Base-by-base conservation (phyloP, 1,284 basidiomycete genomes). In the Cutaneotrichosporon sp. region DNA sequence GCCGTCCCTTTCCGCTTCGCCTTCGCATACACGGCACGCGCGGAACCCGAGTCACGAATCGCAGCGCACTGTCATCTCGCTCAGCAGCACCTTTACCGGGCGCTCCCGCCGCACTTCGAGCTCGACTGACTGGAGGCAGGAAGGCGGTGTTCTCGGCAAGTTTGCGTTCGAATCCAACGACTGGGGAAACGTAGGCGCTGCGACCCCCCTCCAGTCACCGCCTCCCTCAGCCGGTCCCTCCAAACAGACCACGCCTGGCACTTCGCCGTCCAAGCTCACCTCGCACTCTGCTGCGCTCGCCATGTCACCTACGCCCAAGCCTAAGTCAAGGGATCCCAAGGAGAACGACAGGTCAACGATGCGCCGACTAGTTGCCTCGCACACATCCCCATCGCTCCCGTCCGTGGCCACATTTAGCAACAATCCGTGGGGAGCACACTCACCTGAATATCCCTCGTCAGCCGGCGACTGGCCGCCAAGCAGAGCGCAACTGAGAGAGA, bases 91-190 rank as follows among this genome's bases (percentile, higher is more conserved):
- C 2, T 65, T 65, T 22, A 66, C 62, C 3, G 65, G 58, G 1
- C 42, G 47, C 13, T 64, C 65, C 4, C 53, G 55, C 3, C 53
- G 36, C 10, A 65, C 58, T 21, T 31, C 42, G 2, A 58, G 36
- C 4, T 65, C 64, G 2, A 16, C 21, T 16, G 57, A 65, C 21
- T 69, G 67, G 67, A 64, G 56, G 31, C 46, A 62, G 40, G 65
- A 66, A 14, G 67, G 67, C 26, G 67, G 67, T 2, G 61, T 66
- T 5, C 34, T 69, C 6, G 67, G 67, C 36, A 65, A 66, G 61
- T 59, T 69, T 30, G 38, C 40, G 14, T 69, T 69, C 46, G 67
- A 69, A 49, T 40, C 32, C 21, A 38, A 57, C 42, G 63, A 60
- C 63, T 59, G 58, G 62, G 62, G 62, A 34, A 42, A 31, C 6